Evolutionary conservation across 805 yeast species (phyloP).

Genomic region (Starmerella ratchasimensis): DNA sequence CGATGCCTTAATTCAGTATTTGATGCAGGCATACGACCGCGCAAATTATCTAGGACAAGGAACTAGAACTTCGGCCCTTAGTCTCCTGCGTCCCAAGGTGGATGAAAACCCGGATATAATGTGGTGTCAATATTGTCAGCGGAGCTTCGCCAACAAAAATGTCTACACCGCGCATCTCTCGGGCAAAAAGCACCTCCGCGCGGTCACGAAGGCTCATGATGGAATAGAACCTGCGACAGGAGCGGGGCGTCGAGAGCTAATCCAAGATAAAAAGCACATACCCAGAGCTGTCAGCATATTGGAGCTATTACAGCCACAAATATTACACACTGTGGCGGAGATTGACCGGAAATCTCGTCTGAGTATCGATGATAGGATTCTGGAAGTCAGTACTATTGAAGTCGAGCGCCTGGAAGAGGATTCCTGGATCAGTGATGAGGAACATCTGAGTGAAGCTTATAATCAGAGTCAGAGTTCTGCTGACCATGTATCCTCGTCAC

Average conservation of each 20-base stretch:
- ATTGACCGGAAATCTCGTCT: constrained; percentile 52
- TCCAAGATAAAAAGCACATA: not conserved
- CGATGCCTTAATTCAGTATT: constrained; percentile 34
- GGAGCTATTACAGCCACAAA: constrained; percentile 29
- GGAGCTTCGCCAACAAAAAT: constrained; percentile 44
- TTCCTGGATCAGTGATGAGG: constrained; percentile 18
- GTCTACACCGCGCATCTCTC: constrained; percentile 55
- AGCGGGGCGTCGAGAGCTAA: too few species aligned
- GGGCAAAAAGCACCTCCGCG: constrained; percentile 65
- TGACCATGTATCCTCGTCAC: constrained; percentile 25
- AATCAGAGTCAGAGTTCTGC: constrained; percentile 17
- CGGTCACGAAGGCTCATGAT: too few species aligned
- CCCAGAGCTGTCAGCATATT: constrained; percentile 9
- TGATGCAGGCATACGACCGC: constrained; percentile 35
- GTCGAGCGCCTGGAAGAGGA: constrained; percentile 21
- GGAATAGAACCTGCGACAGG: too few species aligned
- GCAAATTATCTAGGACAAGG: constrained; percentile 34
- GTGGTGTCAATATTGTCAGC: constrained; percentile 53
- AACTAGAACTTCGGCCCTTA: constrained; percentile 18
- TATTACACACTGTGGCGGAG: constrained; percentile 42
- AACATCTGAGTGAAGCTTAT: constrained; percentile 3
- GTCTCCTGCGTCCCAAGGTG: not conserved
- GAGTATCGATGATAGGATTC: constrained; percentile 52
- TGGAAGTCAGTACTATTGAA: constrained; percentile 37
- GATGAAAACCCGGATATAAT: constrained; percentile 19